Evolutionary conservation across 345 rosid genomes (phyloP).

Genomic region (Populus alba): DNA sequence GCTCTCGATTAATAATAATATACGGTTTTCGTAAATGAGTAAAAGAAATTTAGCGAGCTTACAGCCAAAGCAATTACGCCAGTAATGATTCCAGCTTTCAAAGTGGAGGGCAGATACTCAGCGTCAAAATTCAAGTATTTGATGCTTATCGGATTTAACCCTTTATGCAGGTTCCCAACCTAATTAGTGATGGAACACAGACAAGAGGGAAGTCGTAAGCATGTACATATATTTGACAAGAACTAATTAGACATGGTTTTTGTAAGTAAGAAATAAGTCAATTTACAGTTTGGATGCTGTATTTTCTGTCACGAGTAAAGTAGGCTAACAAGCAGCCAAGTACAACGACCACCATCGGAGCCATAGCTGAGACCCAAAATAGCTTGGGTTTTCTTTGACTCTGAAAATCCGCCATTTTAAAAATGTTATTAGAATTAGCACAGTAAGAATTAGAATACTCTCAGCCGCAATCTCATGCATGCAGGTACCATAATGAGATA

Average conservation of each 20-base stretch:
- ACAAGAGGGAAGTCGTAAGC: background rate
- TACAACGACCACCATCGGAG: constrained; percentile 70
- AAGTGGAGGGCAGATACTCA: constrained; percentile 44
- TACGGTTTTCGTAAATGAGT: background rate
- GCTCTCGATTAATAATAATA: background rate
- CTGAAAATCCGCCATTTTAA: constrained; percentile 32
- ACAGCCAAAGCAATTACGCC: constrained; percentile 75
- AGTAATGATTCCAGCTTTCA: constrained; percentile 65
- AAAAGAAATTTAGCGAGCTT: constrained; percentile 19
- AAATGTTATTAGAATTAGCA: too few relatives aligned
- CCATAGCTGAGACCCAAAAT: constrained; percentile 85
- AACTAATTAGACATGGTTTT: too few relatives aligned
- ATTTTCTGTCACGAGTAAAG: constrained; percentile 47
- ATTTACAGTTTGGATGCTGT: constrained; percentile 64
- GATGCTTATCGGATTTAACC: constrained; percentile 68
- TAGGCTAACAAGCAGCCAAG: constrained; percentile 68
- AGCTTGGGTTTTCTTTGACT: constrained; percentile 61
- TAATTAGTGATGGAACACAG: constrained; percentile 12
- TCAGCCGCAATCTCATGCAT: too few relatives aligned
- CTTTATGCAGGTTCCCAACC: constrained; percentile 80
- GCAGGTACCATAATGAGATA: too few relatives aligned
- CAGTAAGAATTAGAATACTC: too few relatives aligned
- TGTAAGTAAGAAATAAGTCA: too few relatives aligned
- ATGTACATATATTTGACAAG: too few relatives aligned
- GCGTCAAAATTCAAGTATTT: constrained; percentile 50